Base-by-base conservation (phyloP, 768 basidiomycete genomes). In the Cubamyces sp. region DNA sequence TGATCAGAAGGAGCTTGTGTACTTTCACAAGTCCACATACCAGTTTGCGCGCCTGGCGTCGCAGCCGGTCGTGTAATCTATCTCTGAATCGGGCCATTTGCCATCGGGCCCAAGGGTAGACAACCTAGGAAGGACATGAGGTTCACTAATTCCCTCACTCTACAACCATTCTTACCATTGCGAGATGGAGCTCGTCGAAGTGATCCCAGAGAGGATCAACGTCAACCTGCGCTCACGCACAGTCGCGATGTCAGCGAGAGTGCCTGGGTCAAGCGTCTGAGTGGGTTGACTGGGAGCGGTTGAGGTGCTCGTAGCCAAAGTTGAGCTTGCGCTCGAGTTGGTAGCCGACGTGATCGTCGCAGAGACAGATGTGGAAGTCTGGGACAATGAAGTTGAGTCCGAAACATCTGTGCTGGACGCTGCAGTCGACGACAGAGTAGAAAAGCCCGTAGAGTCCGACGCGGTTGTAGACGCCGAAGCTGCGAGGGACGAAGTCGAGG, bases 11-110 rank as follows among this genome's bases (percentile, higher is more conserved):
- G 9, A 15, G 6, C 19, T 14, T 7, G 23, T 21, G 46, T 21
- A 5, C 5, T 25, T 51, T 1, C 4, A 19, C 1, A 1, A 8
- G 5, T 16, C 1, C 9, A 40, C 59, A 2, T 28, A 87, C 88
- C 88, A 90, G 65, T 87, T 90, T 5, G 87, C 87, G 12, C 83
- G 78, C 57, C 80, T 80, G 6, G 85, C 88, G 43, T 71, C 69
- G 63, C 88, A 90, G 7, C 88, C 88, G 21, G 84, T 77, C 0
- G 84, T 80, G 66, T 88, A 88, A 66, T 89, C 80, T 18, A 90
- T 76, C 46, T 79, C 75, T 3, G 75, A 70, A 66, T 83, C 82
- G 1, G 83, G 82, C 85, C 85, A 86, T 70, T 81, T 81, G 6
- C 71, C 71, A 41, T 72, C 64, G 12, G 74, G n/a, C 16, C 77